Evolutionary conservation across 768 basidiomycete genomes (phyloP).

Genomic region (Mycena olivaceomarginata): DNA sequence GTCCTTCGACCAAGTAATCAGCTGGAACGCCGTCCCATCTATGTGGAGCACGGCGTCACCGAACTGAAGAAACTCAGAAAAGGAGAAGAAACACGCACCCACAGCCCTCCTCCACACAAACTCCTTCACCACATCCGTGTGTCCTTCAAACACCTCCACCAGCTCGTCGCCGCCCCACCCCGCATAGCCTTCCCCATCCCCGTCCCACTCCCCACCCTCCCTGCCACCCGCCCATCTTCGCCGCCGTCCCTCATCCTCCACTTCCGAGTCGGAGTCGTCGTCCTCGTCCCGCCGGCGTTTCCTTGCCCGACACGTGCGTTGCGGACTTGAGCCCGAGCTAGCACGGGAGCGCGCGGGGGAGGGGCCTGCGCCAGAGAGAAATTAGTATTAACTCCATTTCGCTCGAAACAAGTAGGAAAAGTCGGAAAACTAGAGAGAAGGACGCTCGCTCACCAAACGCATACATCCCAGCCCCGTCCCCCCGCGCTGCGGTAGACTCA

Average conservation of each 20-base stretch:
- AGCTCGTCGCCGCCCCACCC: constrained; percentile 61
- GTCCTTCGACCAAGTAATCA: constrained; percentile 89
- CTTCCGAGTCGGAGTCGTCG: constrained; percentile 4
- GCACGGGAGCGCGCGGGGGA: not conserved
- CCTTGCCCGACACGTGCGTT: not conserved
- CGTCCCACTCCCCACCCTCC: constrained; percentile 25
- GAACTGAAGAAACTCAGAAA: not conserved
- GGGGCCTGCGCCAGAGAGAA: not conserved
- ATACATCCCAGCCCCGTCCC: constrained; percentile 91
- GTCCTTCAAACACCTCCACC: constrained; percentile 89
- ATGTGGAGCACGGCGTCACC: not conserved
- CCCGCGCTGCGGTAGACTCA: constrained; percentile 93
- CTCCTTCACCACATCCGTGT: constrained; percentile 96
- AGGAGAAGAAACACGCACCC: constrained; percentile 59
- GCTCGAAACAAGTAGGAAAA: not conserved
- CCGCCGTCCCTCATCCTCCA: not conserved
- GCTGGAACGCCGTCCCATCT: constrained; percentile 72
- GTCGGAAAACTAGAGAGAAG: not conserved
- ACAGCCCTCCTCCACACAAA: constrained; percentile 93
- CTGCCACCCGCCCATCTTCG: not conserved
- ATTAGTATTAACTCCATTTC: not conserved
- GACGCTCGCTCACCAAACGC: constrained; percentile 56
- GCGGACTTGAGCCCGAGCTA: constrained; percentile 6
- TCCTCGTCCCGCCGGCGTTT: constrained; percentile 20
- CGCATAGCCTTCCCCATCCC: constrained; percentile 12